Conservation (phyloP, 805 yeast species). For the Barnettozyma salicaria region DNA sequence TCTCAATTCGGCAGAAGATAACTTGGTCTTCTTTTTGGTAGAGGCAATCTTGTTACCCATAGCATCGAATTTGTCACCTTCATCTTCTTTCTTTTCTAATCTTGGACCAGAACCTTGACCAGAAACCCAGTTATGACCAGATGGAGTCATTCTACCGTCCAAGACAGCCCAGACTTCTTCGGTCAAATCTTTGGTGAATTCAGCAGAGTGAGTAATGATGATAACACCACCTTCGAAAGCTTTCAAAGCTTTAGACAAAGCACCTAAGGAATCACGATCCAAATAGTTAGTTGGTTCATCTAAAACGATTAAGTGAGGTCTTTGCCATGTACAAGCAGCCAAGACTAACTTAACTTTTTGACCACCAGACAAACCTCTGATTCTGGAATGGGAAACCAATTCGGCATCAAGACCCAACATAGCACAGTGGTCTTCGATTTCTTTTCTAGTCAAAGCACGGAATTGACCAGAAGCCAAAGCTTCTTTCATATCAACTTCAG, state of each 20-base stretch:
- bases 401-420: slow-evolving; percentile 98
- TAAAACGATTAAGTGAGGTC: slow-evolving; percentile 98
- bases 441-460: slow-evolving; percentile 99
- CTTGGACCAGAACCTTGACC: slow-evolving; percentile 99
- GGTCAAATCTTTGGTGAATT: slow-evolving; percentile 98
- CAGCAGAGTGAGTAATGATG: slow-evolving; percentile 99
- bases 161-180: slow-evolving; percentile 99
- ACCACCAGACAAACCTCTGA: slow-evolving; percentile 99
- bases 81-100: slow-evolving; percentile 91
- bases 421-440: slow-evolving; percentile 97
- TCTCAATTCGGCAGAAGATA: slow-evolving; percentile 98
- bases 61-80: slow-evolving; percentile 99
- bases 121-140: slow-evolving; percentile 99
- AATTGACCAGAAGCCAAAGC: slow-evolving; percentile 99
- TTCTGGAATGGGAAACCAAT: slow-evolving; percentile 99
- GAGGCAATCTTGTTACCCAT: slow-evolving; percentile 99
- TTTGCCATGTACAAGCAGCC: slow-evolving; percentile 99
- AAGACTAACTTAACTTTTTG: slow-evolving; percentile 99
- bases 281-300: slow-evolving; percentile 99
- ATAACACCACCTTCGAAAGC: slow-evolving; percentile 99
- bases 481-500: slow-evolving; percentile 99
- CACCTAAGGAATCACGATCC: slow-evolving; percentile 99
- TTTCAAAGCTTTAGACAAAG: slow-evolving; percentile 98
- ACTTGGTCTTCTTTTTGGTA: slow-evolving; percentile 94
- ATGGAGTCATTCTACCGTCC: slow-evolving; percentile 98